Percentiles rank a stretch among this genome's conserved stretches.
Conservation (phyloP, 1,139 yeast species). For the Pneumocystis canis region DNA sequence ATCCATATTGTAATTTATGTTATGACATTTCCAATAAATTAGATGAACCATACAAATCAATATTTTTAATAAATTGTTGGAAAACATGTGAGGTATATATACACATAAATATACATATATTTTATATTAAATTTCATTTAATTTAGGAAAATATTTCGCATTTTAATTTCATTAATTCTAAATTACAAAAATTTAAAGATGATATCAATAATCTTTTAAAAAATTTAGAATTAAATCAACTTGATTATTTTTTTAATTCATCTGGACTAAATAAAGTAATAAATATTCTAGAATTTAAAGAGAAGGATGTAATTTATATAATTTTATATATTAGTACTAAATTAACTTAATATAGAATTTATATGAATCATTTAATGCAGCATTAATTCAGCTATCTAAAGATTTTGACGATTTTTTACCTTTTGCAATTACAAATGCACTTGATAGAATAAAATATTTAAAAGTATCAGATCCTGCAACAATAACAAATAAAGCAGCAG, state of each 20-base stretch:
- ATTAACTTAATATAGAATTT: neutral
- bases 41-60: neutral
- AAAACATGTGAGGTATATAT: neutral
- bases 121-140: neutral
- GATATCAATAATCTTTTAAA: neutral
- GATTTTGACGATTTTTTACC: neutral
- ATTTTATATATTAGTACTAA: neutral
- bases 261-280: neutral
- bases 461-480: neutral
- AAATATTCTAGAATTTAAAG: neutral
- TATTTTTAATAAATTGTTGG: neutral
- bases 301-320: neutral
- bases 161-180: neutral
- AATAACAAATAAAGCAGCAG: neutral
- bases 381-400: neutral
- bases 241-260: neutral
- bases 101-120: neutral
- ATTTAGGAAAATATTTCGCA: neutral
- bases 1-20: neutral
- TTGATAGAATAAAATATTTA: neutral
- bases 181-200: neutral
- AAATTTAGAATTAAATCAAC: neutral
- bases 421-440: neutral
- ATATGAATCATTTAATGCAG: neutral
- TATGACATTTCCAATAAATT: neutral